These are phyloP conservation scores for Akanthomyces dipterigenus DNA, from an alignment of 2,329 filamentous ascomycete species.

Conservation along the genomic window DNA sequence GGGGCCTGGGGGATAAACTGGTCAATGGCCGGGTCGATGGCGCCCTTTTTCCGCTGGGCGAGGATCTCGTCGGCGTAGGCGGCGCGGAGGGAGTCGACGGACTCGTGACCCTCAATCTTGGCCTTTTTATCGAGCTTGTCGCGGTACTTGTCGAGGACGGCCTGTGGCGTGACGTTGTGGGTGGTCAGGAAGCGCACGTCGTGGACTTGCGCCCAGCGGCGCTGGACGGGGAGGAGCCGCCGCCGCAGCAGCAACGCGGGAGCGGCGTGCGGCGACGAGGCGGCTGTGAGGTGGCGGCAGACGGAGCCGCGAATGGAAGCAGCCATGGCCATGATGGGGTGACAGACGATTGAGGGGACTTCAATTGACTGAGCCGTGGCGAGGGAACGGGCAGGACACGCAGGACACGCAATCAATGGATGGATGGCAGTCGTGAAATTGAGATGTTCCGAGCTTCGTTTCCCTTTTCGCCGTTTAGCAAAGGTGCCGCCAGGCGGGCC, in stretches of 20 bases:
- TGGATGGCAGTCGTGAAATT: background rate
- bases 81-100: conserved; percentile 69
- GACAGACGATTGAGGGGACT: background rate
- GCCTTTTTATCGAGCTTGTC: conserved; percentile 81
- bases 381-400: background rate
- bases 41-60: conserved; percentile 60
- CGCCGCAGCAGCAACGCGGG: too few relatives aligned
- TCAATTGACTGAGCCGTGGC: background rate
- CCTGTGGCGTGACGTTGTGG: conserved; percentile 54
- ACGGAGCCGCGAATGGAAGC: conserved; percentile 36
- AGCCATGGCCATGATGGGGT: background rate
- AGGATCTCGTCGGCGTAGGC: conserved; percentile 82
- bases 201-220: conserved; percentile 85
- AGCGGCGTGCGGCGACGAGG: conserved; percentile 24
- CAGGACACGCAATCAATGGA: background rate
- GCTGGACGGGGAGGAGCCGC: conserved; percentile 46
- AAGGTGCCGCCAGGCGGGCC: background rate
- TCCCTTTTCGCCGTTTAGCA: background rate
- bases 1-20: conserved; percentile 27
- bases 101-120: conserved; percentile 59
- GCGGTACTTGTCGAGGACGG: conserved; percentile 76
- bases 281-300: conserved; percentile 39
- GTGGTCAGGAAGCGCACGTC: conserved; percentile 87
- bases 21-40: conserved; percentile 38
- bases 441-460: background rate